These are phyloP conservation scores for Yamadazyma dushanensis DNA, from an alignment of 1,139 yeast genomes.

Conservation along the genomic window DNA sequence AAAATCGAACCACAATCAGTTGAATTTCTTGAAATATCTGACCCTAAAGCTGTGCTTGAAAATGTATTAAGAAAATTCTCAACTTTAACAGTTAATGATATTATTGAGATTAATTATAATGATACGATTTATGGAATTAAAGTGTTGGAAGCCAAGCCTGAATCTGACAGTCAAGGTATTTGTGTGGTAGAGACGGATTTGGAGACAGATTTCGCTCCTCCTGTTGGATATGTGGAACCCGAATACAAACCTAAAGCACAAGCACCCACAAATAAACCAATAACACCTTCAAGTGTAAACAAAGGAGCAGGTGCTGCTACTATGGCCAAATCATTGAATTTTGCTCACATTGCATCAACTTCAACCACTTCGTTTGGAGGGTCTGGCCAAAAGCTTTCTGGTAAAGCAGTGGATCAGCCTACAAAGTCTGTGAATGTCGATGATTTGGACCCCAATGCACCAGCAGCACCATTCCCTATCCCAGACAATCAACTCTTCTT, in stretches of 20 bases:
- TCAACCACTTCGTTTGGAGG: constrained; percentile 52
- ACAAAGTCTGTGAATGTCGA: constrained; percentile 26
- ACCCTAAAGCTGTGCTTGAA: constrained; percentile 95
- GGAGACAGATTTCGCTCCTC: constrained; percentile 98
- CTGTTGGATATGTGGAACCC: constrained; percentile 96
- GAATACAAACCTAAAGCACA: constrained; percentile 47
- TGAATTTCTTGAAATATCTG: constrained; percentile 89
- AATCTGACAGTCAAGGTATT: constrained; percentile 57
- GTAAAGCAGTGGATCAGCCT: constrained; percentile 43
- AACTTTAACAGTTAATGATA: constrained; percentile 81
- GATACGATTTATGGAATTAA: constrained; percentile 76
- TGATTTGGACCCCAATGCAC: constrained; percentile 51
- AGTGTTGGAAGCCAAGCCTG: constrained; percentile 88
- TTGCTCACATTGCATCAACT: constrained; percentile 56
- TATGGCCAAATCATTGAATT: constrained; percentile 78
- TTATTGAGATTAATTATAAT: constrained; percentile 84
- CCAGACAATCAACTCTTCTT: constrained; percentile 89
- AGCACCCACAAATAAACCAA: constrained; percentile 35
- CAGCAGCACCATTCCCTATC: constrained; percentile 69
- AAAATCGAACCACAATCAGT: constrained; percentile 94
- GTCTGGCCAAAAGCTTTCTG: constrained; percentile 72
- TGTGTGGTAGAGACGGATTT: constrained; percentile 97
- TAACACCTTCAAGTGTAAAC: constrained; percentile 36
- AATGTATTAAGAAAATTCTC: constrained; percentile 88
- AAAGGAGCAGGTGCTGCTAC: constrained; percentile 60